phyloP scores from a whole-genome alignment of 164 flowering plant genomes.

The Umbellularia californica region DNA sequence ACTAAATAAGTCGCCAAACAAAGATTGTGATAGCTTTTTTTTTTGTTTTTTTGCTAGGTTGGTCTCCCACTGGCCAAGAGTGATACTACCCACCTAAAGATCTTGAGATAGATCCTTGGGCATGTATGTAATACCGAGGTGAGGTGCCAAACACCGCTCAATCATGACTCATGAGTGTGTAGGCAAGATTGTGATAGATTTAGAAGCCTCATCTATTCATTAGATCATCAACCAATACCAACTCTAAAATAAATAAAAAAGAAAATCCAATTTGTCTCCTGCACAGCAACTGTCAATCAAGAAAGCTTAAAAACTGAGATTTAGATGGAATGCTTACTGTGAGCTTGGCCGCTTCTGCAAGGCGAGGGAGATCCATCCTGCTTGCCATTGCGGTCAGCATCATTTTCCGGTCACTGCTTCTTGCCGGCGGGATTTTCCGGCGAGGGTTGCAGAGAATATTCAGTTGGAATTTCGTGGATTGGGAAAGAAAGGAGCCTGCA shows the following conservation, averaged over 20 bases:
- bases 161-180: too few relatives aligned
- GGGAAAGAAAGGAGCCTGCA: neutral
- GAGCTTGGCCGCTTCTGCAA: slow-evolving; percentile 15
- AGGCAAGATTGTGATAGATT: too few relatives aligned
- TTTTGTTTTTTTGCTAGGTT: too few relatives aligned
- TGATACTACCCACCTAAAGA: too few relatives aligned
- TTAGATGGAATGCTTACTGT: slow-evolving; percentile 3
- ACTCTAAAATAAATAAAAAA: neutral
- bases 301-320: neutral
- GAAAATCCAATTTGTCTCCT: neutral
- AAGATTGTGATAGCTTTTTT: too few relatives aligned
- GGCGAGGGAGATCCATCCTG: slow-evolving; percentile 1
- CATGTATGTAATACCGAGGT: too few relatives aligned
- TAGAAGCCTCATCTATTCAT: too few relatives aligned
- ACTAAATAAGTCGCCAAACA: too few relatives aligned
- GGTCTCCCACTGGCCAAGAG: too few relatives aligned
- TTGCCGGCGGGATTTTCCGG: neutral
- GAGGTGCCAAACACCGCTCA: too few relatives aligned
- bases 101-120: too few relatives aligned
- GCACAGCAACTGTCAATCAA: neutral
- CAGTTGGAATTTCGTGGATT: neutral
- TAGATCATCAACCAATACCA: neutral
- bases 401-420: neutral
- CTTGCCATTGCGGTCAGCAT: slow-evolving; percentile 1
- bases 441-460: neutral